These are phyloP conservation scores for Tolypocladium endophyticum DNA, from an alignment of 2,329 filamentous ascomycete genomes.

Conservation along the genomic window DNA sequence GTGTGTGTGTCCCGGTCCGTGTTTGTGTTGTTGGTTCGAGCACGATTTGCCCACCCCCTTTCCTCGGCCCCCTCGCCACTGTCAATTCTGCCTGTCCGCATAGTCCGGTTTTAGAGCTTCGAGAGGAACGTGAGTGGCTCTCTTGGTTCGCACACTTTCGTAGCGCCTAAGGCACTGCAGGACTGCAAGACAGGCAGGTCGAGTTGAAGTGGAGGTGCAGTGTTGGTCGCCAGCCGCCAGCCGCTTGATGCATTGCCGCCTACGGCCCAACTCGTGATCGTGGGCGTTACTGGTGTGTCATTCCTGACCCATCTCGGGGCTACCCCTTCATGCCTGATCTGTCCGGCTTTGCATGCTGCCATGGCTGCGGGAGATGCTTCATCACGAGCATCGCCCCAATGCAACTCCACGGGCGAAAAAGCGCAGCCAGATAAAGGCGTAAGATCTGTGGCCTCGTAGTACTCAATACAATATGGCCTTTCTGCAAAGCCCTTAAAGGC, in stretches of 20 bases:
- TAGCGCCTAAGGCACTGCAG: not conserved
- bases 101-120: not conserved
- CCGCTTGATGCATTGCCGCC: not conserved
- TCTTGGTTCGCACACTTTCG: not conserved
- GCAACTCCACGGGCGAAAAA: not conserved
- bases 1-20: not conserved
- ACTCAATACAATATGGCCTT: not conserved
- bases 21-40: not conserved
- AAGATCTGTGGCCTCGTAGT: not conserved
- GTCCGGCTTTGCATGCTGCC: not conserved
- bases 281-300: not conserved
- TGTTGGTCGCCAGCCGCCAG: not conserved
- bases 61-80: not conserved
- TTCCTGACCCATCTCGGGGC: not conserved
- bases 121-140: not conserved
- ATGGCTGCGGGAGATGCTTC: not conserved
- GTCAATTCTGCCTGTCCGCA: not conserved
- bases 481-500: not conserved
- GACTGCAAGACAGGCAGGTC: not conserved
- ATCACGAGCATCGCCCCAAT: not conserved
- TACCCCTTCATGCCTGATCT: not conserved
- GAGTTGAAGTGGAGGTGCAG: not conserved
- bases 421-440: not conserved
- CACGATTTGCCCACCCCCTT: not conserved
- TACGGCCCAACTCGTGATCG: not conserved